Evolutionary conservation across 768 basidiomycete species (phyloP), one percentile per base, ranked within the genome.

Genomic region (Boletus pseudopeckii): DNA sequence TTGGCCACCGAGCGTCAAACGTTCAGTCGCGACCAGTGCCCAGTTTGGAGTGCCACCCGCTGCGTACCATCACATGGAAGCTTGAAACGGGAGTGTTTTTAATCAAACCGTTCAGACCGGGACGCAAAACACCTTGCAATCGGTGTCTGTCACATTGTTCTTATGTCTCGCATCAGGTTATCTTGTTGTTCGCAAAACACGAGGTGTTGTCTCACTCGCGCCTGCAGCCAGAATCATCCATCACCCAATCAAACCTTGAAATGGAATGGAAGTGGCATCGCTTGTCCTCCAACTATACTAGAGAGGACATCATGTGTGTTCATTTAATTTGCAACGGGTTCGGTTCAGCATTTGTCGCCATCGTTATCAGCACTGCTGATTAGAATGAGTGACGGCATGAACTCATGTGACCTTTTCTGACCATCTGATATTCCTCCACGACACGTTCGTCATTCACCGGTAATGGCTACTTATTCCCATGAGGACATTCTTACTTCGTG

Each of bases 61-160:
- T 78, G 37, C 76, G 80, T 8, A 81, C 80, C 61, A 78, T 80
- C 13, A 82, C 80, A 46, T 82, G 83, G 81, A 85, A 85, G 69
- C 63, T 10, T 10, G 51, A 39, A 36, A 48, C 49, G 56, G 40
- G 53, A 26, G 34, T 9, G 26, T 20, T 42, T 30, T 45, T 3
- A 18, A 33, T 41, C 49, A 30, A 18, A 43, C 48, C 40, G 45
- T 42, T 36, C 33, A 32, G 20, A 38, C 28, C 53, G 53, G n/a
- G n/a, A 37, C 34, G 43, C 38, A 13, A 26, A 22, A 20, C 36
- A 22, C 8, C 45, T 30, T 30, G 38, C 20, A 20, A 55, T 60
- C 30, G 37, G 33, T 48, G 24, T 24, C 46, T 28, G 20, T 45
- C n/a, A 33, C 34, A 43, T n/a, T 39, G 33, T 22, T 42, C 17